A percentile compares a stretch with the other conserved stretches of the same genome.
Conservation (phyloP, 805 yeast species). For the Cyberlindnera galapagoensis region DNA sequence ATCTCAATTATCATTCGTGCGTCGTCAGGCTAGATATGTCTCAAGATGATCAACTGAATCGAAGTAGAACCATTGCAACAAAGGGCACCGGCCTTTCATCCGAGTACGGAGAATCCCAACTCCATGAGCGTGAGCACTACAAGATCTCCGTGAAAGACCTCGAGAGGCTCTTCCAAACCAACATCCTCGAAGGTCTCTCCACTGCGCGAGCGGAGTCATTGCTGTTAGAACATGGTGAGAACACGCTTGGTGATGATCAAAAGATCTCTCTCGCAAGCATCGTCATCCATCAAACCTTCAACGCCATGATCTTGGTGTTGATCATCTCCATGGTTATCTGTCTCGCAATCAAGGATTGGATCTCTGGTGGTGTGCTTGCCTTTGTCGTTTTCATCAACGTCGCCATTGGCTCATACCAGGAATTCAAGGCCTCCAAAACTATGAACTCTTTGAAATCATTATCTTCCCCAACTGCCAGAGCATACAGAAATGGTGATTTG, state of each 20-base stretch:
- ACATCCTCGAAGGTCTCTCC: slow-evolving; percentile 42
- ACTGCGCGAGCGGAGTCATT: slow-evolving; percentile 26
- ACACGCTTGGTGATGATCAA: slow-evolving; percentile 54
- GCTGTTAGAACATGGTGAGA: slow-evolving; percentile 42
- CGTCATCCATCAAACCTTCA: slow-evolving; percentile 59
- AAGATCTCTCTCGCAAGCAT: slow-evolving; percentile 49
- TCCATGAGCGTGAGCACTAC: slow-evolving; percentile 21
- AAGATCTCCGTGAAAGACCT: slow-evolving; percentile 29
- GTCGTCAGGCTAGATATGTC: no score
- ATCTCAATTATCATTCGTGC: no score
- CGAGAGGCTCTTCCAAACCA: slow-evolving; percentile 33
- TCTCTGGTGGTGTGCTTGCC: slow-evolving; percentile 75
- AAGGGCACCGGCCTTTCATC: slow-evolving; percentile 5
- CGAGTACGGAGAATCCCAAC: slow-evolving; percentile 5
- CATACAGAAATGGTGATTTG: slow-evolving; percentile 54
- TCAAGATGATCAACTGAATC: slow-evolving; percentile 13
- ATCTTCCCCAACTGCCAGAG: slow-evolving; percentile 66
- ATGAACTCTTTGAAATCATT: slow-evolving; percentile 67
- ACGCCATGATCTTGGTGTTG: slow-evolving; percentile 74
- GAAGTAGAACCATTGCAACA: slow-evolving; percentile 11
- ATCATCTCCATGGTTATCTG: slow-evolving; percentile 66
- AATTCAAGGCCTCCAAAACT: slow-evolving; percentile 68
- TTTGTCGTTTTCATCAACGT: slow-evolving; percentile 61
- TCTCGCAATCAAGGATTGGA: slow-evolving; percentile 70
- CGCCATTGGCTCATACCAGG: slow-evolving; percentile 63